phyloP scores from a whole-genome alignment of 2,329 filamentous ascomycete genomes.

The Aschersonia sp. region DNA sequence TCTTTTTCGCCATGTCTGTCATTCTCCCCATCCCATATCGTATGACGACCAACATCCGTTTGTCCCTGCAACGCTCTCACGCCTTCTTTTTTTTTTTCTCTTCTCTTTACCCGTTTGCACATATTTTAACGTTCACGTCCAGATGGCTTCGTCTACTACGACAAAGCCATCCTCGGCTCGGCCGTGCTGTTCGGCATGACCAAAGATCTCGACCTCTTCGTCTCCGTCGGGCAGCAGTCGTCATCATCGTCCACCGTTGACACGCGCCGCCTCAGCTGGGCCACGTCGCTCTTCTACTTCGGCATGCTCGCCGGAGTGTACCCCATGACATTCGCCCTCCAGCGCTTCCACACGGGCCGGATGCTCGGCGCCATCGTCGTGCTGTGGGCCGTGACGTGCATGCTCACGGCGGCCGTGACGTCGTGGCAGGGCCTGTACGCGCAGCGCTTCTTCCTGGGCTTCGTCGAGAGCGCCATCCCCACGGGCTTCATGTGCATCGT shows the following conservation, averaged over 20 bases:
- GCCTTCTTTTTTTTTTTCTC: background rate
- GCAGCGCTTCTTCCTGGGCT: constrained; percentile 50
- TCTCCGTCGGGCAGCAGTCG: constrained; percentile 22
- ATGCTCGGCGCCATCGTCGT: constrained; percentile 49
- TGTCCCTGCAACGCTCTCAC: background rate
- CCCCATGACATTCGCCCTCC: constrained; percentile 56
- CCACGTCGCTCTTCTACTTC: constrained; percentile 68
- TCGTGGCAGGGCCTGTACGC: constrained; percentile 48
- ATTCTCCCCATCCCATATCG: background rate
- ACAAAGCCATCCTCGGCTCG: constrained; percentile 56
- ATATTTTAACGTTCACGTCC: constrained; percentile 18
- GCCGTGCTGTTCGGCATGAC: constrained; percentile 68
- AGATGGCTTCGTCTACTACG: constrained; percentile 29
- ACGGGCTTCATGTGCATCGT: constrained; percentile 53
- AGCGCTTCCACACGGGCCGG: constrained; percentile 50
- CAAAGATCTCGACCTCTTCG: constrained; percentile 43
- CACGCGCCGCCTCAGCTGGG: constrained; percentile 59
- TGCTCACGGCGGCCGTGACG: constrained; percentile 52
- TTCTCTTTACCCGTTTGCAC: background rate
- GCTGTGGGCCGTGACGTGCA: constrained; percentile 52
- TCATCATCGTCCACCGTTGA: constrained; percentile 40
- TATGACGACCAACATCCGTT: background rate
- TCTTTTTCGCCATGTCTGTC: background rate
- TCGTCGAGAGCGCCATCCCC: constrained; percentile 50
- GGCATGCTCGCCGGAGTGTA: constrained; percentile 63